Percentiles rank a stretch among this genome's conserved stretches.
These are phyloP conservation scores for Ploettnerulaceae sp. DNA, from an alignment of 2,329 filamentous ascomycete genomes.

Conservation along the genomic window DNA sequence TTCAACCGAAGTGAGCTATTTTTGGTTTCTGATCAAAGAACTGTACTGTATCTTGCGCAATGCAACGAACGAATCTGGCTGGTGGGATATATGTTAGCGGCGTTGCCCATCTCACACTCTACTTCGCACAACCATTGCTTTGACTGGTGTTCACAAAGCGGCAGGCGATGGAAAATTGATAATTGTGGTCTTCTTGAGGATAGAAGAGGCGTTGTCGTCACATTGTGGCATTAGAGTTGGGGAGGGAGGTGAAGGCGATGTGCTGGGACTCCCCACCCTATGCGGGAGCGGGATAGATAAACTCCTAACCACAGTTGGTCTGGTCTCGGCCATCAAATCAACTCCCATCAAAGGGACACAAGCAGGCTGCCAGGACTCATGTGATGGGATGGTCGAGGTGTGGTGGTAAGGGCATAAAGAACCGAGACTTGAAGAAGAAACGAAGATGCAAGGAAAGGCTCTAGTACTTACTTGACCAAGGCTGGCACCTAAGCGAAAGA, in stretches of 20 bases:
- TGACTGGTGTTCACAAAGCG: too few relatives aligned
- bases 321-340: neutral
- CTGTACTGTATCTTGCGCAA: neutral
- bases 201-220: neutral
- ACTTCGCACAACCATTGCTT: too few relatives aligned
- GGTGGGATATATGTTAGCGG: neutral
- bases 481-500: neutral
- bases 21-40: conserved; percentile 4
- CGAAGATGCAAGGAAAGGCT: too few relatives aligned
- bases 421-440: too few relatives aligned
- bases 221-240: neutral
- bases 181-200: too few relatives aligned
- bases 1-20: neutral
- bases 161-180: too few relatives aligned
- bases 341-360: conserved; percentile 5
- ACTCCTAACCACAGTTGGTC: neutral
- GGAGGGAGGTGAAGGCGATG: too few relatives aligned
- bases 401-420: too few relatives aligned
- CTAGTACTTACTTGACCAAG: too few relatives aligned
- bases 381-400: too few relatives aligned
- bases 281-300: conserved; percentile 2
- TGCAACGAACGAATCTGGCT: neutral
- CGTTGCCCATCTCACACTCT: neutral
- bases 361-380: conserved; percentile 22
- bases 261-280: neutral